These are phyloP conservation scores for Phytopythium sindhum DNA, from an alignment of 352 stramenopile species.

Conservation along the genomic window DNA sequence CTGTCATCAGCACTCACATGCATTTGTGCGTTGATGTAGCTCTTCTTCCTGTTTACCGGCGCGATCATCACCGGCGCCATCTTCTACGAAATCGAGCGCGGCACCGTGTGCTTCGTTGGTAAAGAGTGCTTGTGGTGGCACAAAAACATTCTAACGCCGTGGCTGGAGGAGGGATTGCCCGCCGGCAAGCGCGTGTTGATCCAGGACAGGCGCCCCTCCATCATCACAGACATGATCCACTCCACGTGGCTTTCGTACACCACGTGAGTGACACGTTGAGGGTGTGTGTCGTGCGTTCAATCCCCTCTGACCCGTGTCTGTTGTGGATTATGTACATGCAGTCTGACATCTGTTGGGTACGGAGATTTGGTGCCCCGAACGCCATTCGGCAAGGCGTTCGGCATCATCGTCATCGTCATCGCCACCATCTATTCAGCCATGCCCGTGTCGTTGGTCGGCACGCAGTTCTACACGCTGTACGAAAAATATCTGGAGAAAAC, in stretches of 20 bases:
- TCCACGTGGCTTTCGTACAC: slow-evolving; percentile 69
- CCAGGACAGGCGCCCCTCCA: slow-evolving; percentile 37
- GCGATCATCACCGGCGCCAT: slow-evolving; percentile 59
- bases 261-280: slow-evolving; percentile 30
- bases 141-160: slow-evolving; percentile 48
- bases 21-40: slow-evolving; percentile 18
- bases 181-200: slow-evolving; percentile 62
- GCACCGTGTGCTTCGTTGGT: slow-evolving; percentile 61
- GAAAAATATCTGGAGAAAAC: slow-evolving; percentile 64
- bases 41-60: slow-evolving; percentile 73
- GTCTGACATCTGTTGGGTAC: slow-evolving; percentile 70
- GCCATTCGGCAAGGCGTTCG: slow-evolving; percentile 59
- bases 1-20: background rate
- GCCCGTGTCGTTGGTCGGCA: slow-evolving; percentile 68
- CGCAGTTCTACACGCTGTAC: slow-evolving; percentile 71
- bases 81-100: slow-evolving; percentile 76
- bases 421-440: slow-evolving; percentile 73
- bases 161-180: slow-evolving; percentile 30
- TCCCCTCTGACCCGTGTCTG: background rate
- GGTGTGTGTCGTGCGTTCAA: background rate
- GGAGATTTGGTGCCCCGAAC: slow-evolving; percentile 66
- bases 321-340: slow-evolving; percentile 8
- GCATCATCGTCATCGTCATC: slow-evolving; percentile 59
- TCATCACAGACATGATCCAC: slow-evolving; percentile 67
- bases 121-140: slow-evolving; percentile 52